A percentile compares a stretch with the other conserved stretches of the same genome.
phyloP scores from a whole-genome alignment of 108 stramenopile species.

The Skeletonema costatum region DNA sequence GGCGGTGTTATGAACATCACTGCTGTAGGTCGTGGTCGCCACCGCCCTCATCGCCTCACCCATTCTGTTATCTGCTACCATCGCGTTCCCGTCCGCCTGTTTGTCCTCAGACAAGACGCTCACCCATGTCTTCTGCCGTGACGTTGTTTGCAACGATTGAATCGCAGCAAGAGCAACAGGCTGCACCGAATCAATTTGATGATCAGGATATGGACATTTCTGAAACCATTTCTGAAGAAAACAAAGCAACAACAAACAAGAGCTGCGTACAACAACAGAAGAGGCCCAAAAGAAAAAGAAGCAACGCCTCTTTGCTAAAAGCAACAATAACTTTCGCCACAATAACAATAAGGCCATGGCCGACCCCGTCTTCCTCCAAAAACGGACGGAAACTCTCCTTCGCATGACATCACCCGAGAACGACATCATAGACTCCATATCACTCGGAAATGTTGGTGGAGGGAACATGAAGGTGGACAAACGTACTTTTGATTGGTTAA shows the following conservation, averaged over 20 bases:
- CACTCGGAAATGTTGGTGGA: conserved; percentile 5
- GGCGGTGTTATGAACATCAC: background rate
- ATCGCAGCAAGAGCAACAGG: background rate
- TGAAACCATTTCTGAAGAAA: background rate
- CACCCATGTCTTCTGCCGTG: background rate
- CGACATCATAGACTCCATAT: background rate
- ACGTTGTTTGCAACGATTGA: background rate
- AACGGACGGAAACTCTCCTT: conserved; percentile 57
- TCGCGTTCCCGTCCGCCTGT: background rate
- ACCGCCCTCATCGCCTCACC: background rate
- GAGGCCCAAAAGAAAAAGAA: background rate
- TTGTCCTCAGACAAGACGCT: background rate
- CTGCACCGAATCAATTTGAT: background rate
- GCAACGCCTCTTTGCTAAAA: background rate
- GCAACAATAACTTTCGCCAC: background rate
- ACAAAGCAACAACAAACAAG: background rate
- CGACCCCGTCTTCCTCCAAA: conserved; percentile 57
- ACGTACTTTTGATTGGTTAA: conserved; percentile 70
- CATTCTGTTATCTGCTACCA: background rate
- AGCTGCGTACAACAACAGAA: background rate
- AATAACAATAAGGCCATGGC: conserved; percentile 59
- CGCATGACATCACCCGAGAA: conserved; percentile 13
- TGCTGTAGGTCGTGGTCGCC: background rate
- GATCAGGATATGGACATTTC: background rate
- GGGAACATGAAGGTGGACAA: conserved; percentile 56